Evolutionary conservation across 148 eudicot species (phyloP), one percentile per base, ranked within the genome.

Genomic region (Rhododendron williamsianum): DNA sequence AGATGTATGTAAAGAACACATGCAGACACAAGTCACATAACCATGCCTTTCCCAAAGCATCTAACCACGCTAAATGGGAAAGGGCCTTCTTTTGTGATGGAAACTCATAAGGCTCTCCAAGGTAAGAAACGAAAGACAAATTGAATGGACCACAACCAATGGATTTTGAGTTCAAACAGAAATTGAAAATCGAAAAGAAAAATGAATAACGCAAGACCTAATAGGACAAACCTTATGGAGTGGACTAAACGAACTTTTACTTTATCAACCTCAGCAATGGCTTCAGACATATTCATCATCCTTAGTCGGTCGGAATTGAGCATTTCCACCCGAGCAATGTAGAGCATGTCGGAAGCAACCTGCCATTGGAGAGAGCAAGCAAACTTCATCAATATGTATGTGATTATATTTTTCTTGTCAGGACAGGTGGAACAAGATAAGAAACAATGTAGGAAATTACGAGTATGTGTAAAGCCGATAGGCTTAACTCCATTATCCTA

Each of bases 271-370:
- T 93, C 94, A 76, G 85, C 78, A 81, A 83, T 85, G 54, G 93
- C 93, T 87, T 92, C 88, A 63, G 95, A 87, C 74, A 73, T 45
- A 87, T 88, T 86, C 4, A 74, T 82, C 88, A 89, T 90, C 80
- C 82, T 89, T 81, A 88, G 84, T 48, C 85, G 88, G 85, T 87
- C 85, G 4, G 86, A 85, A 54, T 87, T 90, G 72, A 91, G 89
- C 87, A 90, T 89, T 90, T 90, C 85, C 88, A 96, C 89, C 84
- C 92, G 86, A 86, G 93, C 99, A 81, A 96, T 87, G 87, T 92
- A 78, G 78, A 94, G 91, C 92, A 92, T 87, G 89, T 96, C 93
- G n/a, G 93, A 92, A 56, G 95, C 93, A 85, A 90, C 90, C 99
- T 96, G 90, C 60, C 87, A 85, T 63, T 65, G 38, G n/a, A 58